These are phyloP conservation scores for Xerocomus nothofagi DNA, from an alignment of 1,284 basidiomycete genomes.

Conservation along the genomic window DNA sequence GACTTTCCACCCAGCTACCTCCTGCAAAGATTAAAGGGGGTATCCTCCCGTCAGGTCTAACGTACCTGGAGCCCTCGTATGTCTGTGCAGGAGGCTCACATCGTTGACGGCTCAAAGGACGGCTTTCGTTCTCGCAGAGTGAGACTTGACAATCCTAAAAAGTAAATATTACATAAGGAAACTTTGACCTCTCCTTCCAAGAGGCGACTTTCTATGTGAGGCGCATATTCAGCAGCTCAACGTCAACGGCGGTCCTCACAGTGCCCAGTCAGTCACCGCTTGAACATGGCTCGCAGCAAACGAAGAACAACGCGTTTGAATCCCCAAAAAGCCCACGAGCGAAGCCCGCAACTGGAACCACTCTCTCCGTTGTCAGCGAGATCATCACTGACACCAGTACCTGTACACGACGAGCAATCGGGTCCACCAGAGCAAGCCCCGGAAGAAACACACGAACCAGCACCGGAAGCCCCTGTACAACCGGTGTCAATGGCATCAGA, in stretches of 20 bases:
- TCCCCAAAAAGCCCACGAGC: conserved; percentile 31
- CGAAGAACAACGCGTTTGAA: conserved; percentile 33
- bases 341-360: conserved; percentile 27
- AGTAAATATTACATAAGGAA: conserved; percentile 29
- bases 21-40: too few species aligned
- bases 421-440: conserved; percentile 20
- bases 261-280: conserved; percentile 8
- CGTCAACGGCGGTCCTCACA: conserved; percentile 11
- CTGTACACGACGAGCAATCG: conserved; percentile 25
- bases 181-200: background rate
- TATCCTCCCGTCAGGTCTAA: background rate
- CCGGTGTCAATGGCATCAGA: conserved; percentile 16
- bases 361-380: conserved; percentile 33
- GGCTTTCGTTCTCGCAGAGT: too few species aligned
- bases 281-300: conserved; percentile 35
- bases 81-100: background rate
- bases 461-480: conserved; percentile 19
- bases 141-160: conserved; percentile 1
- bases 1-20: background rate
- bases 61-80: background rate
- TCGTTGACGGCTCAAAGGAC: background rate
- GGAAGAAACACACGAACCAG: conserved; percentile 22
- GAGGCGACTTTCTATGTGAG: conserved; percentile 18
- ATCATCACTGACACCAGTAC: conserved; percentile 34
- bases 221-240: conserved; percentile 7